Conservation (phyloP, 192 early-diverging fungal species). For the Lobulomyces angularis region DNA sequence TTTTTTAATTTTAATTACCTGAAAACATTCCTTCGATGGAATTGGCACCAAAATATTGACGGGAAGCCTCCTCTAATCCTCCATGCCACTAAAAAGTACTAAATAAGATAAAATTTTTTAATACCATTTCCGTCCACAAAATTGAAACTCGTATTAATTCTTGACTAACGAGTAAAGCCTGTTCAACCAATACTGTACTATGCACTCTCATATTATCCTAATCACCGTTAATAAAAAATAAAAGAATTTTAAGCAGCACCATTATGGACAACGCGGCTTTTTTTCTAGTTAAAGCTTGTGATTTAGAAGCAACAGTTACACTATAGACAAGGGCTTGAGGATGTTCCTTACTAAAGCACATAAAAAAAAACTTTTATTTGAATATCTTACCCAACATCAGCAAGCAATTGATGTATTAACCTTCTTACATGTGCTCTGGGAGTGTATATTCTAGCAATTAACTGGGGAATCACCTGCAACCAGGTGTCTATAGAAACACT, state of each 20-base stretch:
- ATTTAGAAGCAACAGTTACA: constrained; percentile 88
- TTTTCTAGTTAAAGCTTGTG: constrained; percentile 61
- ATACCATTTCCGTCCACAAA: constrained; percentile 67
- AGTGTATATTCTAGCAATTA: constrained; percentile 87
- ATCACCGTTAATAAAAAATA: no score
- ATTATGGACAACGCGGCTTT: constrained; percentile 73
- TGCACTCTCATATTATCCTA: constrained; percentile 82
- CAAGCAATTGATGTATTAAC: constrained; percentile 77
- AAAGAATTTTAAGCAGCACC: no score
- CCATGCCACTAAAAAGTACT: no score
- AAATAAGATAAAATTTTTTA: no score
- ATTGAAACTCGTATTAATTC: constrained; percentile 72
- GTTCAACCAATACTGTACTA: constrained; percentile 73
- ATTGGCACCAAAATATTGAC: constrained; percentile 40
- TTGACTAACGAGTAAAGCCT: constrained; percentile 45
- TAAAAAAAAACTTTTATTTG: no score
- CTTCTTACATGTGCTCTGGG: constrained; percentile 59
- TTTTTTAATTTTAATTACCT: no score
- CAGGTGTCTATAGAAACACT: constrained; percentile 67
- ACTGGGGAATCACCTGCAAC: constrained; percentile 95
- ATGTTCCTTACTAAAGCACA: constrained; percentile 78
- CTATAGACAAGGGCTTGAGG: constrained; percentile 97
- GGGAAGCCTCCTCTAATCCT: constrained; percentile 53
- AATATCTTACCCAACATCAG: constrained; percentile 87
- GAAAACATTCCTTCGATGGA: constrained; percentile 55